Conservation (phyloP, 2,329 filamentous ascomycete species). For the Colletotrichum sp. region DNA sequence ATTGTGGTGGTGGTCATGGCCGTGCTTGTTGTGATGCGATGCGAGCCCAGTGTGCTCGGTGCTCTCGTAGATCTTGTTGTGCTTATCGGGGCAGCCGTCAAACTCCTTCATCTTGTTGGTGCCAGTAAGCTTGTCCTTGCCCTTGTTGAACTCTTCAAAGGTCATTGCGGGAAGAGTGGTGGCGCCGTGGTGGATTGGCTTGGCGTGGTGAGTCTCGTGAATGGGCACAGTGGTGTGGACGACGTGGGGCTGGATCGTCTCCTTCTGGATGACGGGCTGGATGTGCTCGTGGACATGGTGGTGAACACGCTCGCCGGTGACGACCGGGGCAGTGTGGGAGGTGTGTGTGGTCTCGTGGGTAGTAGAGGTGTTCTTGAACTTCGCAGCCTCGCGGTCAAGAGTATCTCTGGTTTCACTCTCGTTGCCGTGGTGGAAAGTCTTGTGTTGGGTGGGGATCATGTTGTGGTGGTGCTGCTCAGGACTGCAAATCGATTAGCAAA, state of each 20-base stretch:
- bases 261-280: slow-evolving; percentile 74
- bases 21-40: not conserved
- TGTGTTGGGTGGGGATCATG: slow-evolving; percentile 62
- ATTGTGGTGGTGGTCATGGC: not conserved
- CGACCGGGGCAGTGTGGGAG: slow-evolving; percentile 26
- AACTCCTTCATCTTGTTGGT: slow-evolving; percentile 55
- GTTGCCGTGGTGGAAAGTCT: slow-evolving; percentile 66
- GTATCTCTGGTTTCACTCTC: slow-evolving; percentile 48
- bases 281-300: slow-evolving; percentile 69
- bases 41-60: not conserved
- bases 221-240: slow-evolving; percentile 76
- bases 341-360: slow-evolving; percentile 34
- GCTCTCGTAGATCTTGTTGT: slow-evolving; percentile 30
- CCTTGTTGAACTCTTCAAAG: slow-evolving; percentile 67
- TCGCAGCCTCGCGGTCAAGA: slow-evolving; percentile 55
- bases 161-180: slow-evolving; percentile 68
- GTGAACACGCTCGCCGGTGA: slow-evolving; percentile 35
- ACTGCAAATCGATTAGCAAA: slow-evolving; percentile 21
- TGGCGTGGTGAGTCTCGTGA: slow-evolving; percentile 74
- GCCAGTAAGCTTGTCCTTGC: slow-evolving; percentile 20
- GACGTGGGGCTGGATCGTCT: slow-evolving; percentile 69
- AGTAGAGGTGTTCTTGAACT: slow-evolving; percentile 31
- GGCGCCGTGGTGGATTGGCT: slow-evolving; percentile 68
- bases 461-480: slow-evolving; percentile 70
- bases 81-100: slow-evolving; percentile 63